Evolutionary conservation across 1,139 yeast genomes (phyloP).

Genomic region (Geotrichum europaeum): DNA sequence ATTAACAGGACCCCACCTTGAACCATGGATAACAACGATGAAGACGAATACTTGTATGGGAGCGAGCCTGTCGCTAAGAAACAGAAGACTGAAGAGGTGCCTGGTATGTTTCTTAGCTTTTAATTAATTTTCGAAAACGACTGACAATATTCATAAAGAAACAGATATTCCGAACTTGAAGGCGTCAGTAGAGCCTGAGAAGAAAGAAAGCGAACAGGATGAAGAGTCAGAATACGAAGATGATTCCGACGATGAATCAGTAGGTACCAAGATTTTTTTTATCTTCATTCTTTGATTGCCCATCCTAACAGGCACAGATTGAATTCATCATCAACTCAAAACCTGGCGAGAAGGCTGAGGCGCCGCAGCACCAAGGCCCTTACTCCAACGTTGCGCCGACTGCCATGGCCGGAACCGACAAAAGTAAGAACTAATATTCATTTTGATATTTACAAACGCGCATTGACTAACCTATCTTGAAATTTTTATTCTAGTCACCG

Average conservation of each 20-base stretch:
- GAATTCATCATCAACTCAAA: constrained; percentile 56
- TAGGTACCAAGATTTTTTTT: not conserved
- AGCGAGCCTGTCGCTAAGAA: constrained; percentile 50
- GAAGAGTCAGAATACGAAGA: constrained; percentile 18
- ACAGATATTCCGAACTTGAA: not conserved
- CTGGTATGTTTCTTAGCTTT: not conserved
- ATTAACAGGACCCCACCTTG: not conserved
- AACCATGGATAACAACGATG: constrained; percentile 41
- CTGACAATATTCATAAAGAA: not conserved
- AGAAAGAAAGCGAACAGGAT: constrained; percentile 6
- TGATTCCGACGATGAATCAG: constrained; percentile 19
- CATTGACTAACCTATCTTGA: not conserved
- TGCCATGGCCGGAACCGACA: constrained; percentile 19
- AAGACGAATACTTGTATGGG: constrained; percentile 81
- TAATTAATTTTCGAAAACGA: constrained; percentile 15
- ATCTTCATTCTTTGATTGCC: not conserved
- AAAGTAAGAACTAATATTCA: constrained; percentile 15
- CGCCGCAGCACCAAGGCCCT: constrained; percentile 31
- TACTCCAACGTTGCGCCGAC: constrained; percentile 19
- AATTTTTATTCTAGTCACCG: not conserved
- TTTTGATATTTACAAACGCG: constrained; percentile 19
- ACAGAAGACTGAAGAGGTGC: constrained; percentile 24
- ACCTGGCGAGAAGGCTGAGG: constrained; percentile 34
- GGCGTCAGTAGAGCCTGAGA: not conserved
- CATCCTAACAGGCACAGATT: constrained; percentile 32